Conservation (phyloP, 257 asterid genomes). For the Solanum gracilifrons region DNA sequence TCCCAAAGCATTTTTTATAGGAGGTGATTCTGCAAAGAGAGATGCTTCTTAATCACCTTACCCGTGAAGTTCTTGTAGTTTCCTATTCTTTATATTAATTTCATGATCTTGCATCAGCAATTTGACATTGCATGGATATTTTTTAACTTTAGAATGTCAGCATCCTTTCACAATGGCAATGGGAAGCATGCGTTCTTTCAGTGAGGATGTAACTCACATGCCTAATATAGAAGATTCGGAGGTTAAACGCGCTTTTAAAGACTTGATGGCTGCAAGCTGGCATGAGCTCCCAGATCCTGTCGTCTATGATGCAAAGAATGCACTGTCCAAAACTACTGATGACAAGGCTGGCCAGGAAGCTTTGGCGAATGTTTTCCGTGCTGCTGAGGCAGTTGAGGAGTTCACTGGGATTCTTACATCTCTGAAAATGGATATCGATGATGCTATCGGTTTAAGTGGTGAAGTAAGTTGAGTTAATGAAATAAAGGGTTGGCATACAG, state of each 20-base stretch:
- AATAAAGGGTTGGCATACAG: background rate
- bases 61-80: background rate
- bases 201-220: slow-evolving; percentile 49
- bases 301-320: slow-evolving; percentile 41
- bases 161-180: slow-evolving; percentile 32
- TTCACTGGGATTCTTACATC: slow-evolving; percentile 58
- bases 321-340: slow-evolving; percentile 62
- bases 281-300: slow-evolving; percentile 62
- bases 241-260: slow-evolving; percentile 64
- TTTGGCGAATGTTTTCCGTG: slow-evolving; percentile 60
- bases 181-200: slow-evolving; percentile 52
- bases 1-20: background rate
- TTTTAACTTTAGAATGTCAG: slow-evolving; percentile 24
- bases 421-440: slow-evolving; percentile 86
- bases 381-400: slow-evolving; percentile 97
- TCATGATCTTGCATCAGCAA: background rate
- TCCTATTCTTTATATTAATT: background rate
- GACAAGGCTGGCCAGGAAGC: slow-evolving; percentile 71
- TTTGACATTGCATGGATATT: slow-evolving; percentile 2
- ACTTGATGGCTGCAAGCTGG: slow-evolving; percentile 83
- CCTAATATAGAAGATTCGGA: slow-evolving; percentile 62
- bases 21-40: background rate
- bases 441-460: slow-evolving; percentile 74
- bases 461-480: slow-evolving; percentile 45
- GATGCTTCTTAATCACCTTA: background rate